These are phyloP conservation scores for Hanseniaspora occidentalis DNA, from an alignment of 805 yeast genomes.

Conservation along the genomic window DNA sequence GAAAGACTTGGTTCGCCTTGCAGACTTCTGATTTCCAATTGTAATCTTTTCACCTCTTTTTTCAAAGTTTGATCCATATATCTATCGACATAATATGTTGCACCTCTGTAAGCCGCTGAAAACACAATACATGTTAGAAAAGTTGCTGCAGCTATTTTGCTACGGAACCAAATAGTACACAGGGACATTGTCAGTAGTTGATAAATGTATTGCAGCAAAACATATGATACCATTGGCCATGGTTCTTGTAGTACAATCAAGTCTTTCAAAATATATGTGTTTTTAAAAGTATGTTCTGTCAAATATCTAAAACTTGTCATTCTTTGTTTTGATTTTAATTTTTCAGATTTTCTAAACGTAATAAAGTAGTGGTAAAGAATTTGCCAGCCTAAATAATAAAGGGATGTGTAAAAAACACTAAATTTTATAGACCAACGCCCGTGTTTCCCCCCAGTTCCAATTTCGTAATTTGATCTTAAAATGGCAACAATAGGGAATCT, in stretches of 20 bases:
- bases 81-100: conserved; percentile 83
- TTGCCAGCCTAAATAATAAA: conserved; percentile 85
- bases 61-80: conserved; percentile 77
- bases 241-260: conserved; percentile 79
- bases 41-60: conserved; percentile 64
- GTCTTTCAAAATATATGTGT: conserved; percentile 38
- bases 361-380: conserved; percentile 81
- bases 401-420: conserved; percentile 57
- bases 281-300: conserved; percentile 55
- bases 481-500: conserved; percentile 76
- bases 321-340: conserved; percentile 67
- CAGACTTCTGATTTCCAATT: conserved; percentile 54
- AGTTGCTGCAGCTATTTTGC: conserved; percentile 49
- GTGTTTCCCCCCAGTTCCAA: not conserved
- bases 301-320: conserved; percentile 81
- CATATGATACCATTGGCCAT: conserved; percentile 78
- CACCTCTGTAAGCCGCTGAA: conserved; percentile 83
- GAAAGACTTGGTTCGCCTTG: conserved; percentile 26
- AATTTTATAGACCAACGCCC: conserved; percentile 43
- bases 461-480: conserved; percentile 27
- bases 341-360: conserved; percentile 63
- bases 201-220: conserved; percentile 74
- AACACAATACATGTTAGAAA: conserved; percentile 66
- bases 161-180: conserved; percentile 79
- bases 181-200: conserved; percentile 78